Percentiles rank a stretch among this genome's conserved stretches.
Evolutionary conservation across 352 stramenopile genomes (phyloP).

Genomic region (Phytophthora meadii): DNA sequence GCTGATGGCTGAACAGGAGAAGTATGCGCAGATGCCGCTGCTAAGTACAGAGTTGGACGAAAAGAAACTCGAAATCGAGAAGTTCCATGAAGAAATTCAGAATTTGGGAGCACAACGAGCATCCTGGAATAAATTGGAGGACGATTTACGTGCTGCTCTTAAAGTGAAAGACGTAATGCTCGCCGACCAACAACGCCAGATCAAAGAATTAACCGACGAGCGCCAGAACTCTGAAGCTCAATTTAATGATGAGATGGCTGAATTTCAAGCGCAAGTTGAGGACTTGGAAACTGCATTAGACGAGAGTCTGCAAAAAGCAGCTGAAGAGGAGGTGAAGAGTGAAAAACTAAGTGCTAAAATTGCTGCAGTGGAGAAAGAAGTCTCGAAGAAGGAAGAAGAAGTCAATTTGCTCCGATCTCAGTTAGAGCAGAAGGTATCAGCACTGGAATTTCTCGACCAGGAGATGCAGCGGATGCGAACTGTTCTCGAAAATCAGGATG

Average conservation of each 20-base stretch:
- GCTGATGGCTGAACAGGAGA: conserved; percentile 31
- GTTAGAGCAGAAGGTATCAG: conserved; percentile 57
- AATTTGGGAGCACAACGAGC: conserved; percentile 25
- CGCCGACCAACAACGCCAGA: conserved; percentile 64
- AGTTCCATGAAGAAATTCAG: conserved; percentile 34
- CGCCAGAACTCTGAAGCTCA: conserved; percentile 43
- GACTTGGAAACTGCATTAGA: conserved; percentile 70
- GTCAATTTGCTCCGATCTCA: conserved; percentile 21
- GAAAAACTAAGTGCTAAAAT: conserved; percentile 33
- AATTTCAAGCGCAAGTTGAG: conserved; percentile 60
- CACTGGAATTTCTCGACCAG: conserved; percentile 70
- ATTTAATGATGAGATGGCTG: conserved; percentile 56
- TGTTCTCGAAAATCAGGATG: conserved; percentile 61
- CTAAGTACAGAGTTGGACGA: conserved; percentile 40
- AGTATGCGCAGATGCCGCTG: conserved; percentile 19
- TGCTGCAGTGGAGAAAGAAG: conserved; percentile 23
- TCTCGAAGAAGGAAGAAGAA: conserved; percentile 26
- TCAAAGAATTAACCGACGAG: conserved; percentile 46
- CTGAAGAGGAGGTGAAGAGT: conserved; percentile 43
- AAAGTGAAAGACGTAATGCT: conserved; percentile 84
- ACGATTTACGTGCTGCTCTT: conserved; percentile 58
- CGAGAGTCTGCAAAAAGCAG: conserved; percentile 55
- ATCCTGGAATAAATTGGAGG: conserved; percentile 53
- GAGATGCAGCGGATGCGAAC: conserved; percentile 75
- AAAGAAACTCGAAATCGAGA: conserved; percentile 15